Percentiles rank a stretch among this genome's conserved stretches.
phyloP scores from a whole-genome alignment of 1,284 basidiomycete genomes.

The Microbotryomycetes sp. region DNA sequence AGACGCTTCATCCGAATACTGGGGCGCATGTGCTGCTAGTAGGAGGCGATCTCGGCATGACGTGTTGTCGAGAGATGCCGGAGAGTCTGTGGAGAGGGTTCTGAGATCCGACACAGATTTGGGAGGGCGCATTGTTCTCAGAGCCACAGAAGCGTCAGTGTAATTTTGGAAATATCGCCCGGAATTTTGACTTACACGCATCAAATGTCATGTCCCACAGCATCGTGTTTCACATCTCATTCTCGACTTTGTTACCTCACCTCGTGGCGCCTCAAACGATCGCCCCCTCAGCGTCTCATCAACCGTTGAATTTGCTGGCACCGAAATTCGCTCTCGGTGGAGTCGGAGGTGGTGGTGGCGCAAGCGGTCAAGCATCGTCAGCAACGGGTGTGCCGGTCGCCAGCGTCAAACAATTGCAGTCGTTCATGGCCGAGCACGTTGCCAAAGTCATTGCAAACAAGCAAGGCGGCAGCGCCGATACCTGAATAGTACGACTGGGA shows the following conservation, averaged over 20 bases:
- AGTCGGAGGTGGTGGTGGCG: not conserved
- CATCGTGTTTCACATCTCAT: constrained; percentile 16
- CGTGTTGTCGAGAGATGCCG: not conserved
- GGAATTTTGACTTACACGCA: not conserved
- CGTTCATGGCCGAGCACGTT: not conserved
- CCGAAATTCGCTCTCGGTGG: not conserved
- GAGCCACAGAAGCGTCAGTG: constrained; percentile 6
- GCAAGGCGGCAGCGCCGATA: too few species aligned
- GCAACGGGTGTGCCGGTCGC: not conserved
- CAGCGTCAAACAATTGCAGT: not conserved
- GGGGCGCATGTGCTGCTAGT: not conserved
- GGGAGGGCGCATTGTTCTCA: constrained; percentile 15
- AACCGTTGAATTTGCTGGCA: not conserved
- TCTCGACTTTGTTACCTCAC: constrained; percentile 16
- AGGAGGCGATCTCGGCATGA: not conserved
- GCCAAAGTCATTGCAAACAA: not conserved
- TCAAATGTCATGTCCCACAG: not conserved
- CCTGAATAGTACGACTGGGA: too few species aligned
- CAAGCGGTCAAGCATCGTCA: not conserved
- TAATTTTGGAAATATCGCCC: not conserved
- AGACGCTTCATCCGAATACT: not conserved
- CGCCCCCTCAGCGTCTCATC: not conserved
- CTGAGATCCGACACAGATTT: constrained; percentile 8
- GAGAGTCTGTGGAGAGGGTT: not conserved
- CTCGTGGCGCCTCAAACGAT: not conserved